A percentile compares a stretch with the other conserved stretches of the same genome.
Conservation (phyloP, 805 yeast species). For the Candida gorgasii region DNA sequence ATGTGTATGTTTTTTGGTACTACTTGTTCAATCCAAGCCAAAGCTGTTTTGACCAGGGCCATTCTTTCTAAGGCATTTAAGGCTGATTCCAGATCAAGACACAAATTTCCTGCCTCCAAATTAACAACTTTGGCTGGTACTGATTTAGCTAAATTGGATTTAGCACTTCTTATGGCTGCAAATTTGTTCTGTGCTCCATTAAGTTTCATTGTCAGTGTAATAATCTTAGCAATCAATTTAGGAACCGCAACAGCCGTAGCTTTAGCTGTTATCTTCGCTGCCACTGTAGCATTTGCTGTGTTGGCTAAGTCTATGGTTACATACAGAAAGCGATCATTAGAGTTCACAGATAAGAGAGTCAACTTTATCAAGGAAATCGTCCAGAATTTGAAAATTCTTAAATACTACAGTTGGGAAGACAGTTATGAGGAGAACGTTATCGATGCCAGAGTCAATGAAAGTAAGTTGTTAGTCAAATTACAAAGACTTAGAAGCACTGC, state of each 20-base stretch:
- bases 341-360: slow-evolving; percentile 74
- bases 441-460: slow-evolving; percentile 59
- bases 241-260: slow-evolving; percentile 57
- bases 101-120: slow-evolving; percentile 62
- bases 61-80: slow-evolving; percentile 67
- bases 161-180: slow-evolving; percentile 65
- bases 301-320: slow-evolving; percentile 52
- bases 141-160: slow-evolving; percentile 76
- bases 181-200: slow-evolving; percentile 65
- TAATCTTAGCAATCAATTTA: slow-evolving; percentile 60
- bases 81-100: slow-evolving; percentile 56
- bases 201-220: slow-evolving; percentile 61
- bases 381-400: slow-evolving; percentile 75
- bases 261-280: slow-evolving; percentile 63
- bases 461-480: slow-evolving; percentile 57
- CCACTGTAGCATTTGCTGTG: slow-evolving; percentile 48
- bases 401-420: slow-evolving; percentile 88
- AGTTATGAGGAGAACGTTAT: slow-evolving; percentile 65
- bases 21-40: slow-evolving; percentile 43
- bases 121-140: slow-evolving; percentile 78
- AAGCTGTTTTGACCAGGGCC: slow-evolving; percentile 69
- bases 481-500: slow-evolving; percentile 61
- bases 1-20: slow-evolving; percentile 52
- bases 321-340: slow-evolving; percentile 56
- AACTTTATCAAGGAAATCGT: slow-evolving; percentile 74